Conservation (phyloP, 495 filamentous ascomycete genomes). For the Penicillium arizonense region DNA sequence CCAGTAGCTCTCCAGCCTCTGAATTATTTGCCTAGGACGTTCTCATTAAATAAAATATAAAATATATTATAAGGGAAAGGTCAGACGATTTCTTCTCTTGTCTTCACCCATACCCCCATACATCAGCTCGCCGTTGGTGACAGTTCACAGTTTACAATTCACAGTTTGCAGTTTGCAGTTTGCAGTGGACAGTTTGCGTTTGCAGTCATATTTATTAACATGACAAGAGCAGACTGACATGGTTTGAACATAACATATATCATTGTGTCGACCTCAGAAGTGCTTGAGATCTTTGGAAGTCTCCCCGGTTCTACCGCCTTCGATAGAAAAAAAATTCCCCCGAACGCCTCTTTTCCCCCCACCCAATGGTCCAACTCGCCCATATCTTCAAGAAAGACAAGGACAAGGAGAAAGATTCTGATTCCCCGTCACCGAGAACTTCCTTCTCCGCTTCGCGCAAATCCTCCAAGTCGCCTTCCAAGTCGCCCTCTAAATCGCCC, state of each 20-base stretch:
- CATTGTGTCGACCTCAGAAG: neutral
- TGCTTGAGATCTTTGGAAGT: conserved; percentile 19
- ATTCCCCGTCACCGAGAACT: conserved; percentile 19
- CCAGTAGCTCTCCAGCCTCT: conserved; percentile 36
- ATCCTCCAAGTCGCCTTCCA: conserved; percentile 15
- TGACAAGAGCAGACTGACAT: neutral
- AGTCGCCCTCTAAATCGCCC: conserved; percentile 12
- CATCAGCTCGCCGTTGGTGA: no score
- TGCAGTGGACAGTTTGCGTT: no score
- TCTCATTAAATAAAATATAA: conserved; percentile 4
- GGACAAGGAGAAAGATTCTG: conserved; percentile 27
- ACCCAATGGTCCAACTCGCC: conserved; percentile 35
- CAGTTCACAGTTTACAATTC: no score
- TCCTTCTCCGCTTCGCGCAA: conserved; percentile 26
- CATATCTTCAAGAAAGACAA: conserved; percentile 42
- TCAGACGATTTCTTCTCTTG: neutral
- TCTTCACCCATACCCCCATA: neutral
- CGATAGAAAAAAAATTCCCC: conserved; percentile 31
- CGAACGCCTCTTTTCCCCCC: conserved; percentile 6
- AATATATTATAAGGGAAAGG: conserved; percentile 5
- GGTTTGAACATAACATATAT: neutral
- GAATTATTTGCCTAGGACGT: conserved; percentile 17
- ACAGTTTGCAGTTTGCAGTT: no score
- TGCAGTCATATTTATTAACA: neutral
- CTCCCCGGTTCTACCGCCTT: conserved; percentile 51